phyloP scores from a whole-genome alignment of 345 rosid species.

The Gossypium thurberi region DNA sequence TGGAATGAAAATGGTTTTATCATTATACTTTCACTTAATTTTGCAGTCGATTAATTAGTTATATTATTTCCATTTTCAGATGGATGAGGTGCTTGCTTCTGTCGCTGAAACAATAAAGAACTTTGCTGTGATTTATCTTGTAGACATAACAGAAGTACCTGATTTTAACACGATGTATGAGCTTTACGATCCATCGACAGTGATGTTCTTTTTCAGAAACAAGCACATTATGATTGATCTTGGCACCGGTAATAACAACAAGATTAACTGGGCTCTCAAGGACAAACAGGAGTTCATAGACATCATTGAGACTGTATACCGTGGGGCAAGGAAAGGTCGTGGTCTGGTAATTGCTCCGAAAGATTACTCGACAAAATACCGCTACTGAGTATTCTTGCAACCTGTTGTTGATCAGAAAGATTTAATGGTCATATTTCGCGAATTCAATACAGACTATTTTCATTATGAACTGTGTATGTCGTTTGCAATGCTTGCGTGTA shows the following conservation, averaged over 20 bases:
- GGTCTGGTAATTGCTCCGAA: conserved; percentile 96
- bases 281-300: conserved; percentile 97
- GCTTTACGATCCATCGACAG: conserved; percentile 83
- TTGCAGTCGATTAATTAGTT: neutral
- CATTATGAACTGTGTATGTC: neutral
- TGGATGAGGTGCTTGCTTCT: conserved; percentile 63
- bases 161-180: conserved; percentile 98
- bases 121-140: conserved; percentile 92
- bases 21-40: no score
- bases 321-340: conserved; percentile 96
- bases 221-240: conserved; percentile 97
- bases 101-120: conserved; percentile 96
- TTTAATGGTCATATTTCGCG: no score
- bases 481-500: neutral
- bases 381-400: conserved; percentile 44
- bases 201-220: conserved; percentile 98
- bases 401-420: neutral
- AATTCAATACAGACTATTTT: no score
- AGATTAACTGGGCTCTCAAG: conserved; percentile 98
- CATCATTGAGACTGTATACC: conserved; percentile 81
- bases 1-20: no score
- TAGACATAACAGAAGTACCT: conserved; percentile 87
- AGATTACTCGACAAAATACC: conserved; percentile 94
- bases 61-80: conserved; percentile 29
- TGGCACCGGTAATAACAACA: conserved; percentile 97